Evolutionary conservation across 805 yeast species (phyloP).

Genomic region (Metschnikowia matae): DNA sequence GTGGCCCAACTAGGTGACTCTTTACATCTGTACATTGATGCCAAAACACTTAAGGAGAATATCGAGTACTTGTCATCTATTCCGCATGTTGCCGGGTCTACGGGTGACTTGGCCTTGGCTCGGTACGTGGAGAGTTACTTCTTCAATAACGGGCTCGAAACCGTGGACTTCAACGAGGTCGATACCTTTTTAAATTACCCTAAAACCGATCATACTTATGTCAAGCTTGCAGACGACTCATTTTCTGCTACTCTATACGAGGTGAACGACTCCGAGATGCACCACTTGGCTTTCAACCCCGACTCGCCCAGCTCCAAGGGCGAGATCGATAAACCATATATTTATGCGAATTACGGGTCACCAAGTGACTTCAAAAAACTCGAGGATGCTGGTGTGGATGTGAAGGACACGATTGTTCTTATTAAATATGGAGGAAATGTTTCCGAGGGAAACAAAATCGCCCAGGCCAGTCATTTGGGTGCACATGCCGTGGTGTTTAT

Average conservation of each 20-base stretch:
- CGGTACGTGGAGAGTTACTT: constrained; percentile 60
- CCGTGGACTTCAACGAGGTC: constrained; percentile 48
- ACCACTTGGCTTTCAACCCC: constrained; percentile 59
- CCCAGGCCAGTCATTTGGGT: constrained; percentile 51
- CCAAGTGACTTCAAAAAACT: constrained; percentile 48
- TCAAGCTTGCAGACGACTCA: constrained; percentile 30
- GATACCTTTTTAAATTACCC: constrained; percentile 68
- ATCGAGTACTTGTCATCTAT: constrained; percentile 69
- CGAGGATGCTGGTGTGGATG: constrained; percentile 30
- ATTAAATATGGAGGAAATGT: constrained; percentile 51
- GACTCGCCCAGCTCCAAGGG: constrained; percentile 53
- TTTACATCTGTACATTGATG: constrained; percentile 49
- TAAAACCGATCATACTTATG: constrained; percentile 24
- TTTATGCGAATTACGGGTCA: constrained; percentile 69
- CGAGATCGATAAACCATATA: constrained; percentile 45
- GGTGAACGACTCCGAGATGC: constrained; percentile 26
- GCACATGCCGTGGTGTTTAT: constrained; percentile 70
- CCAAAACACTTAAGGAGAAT: constrained; percentile 56
- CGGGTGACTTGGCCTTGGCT: constrained; percentile 74
- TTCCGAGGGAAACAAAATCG: constrained; percentile 37
- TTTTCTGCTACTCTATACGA: constrained; percentile 39
- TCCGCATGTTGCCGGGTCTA: constrained; percentile 87
- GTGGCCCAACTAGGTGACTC: constrained; percentile 47
- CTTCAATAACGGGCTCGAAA: constrained; percentile 50
- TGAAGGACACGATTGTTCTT: constrained; percentile 51